These are phyloP conservation scores for Plantago elongata DNA, from an alignment of 257 asterid species.

Conservation along the genomic window DNA sequence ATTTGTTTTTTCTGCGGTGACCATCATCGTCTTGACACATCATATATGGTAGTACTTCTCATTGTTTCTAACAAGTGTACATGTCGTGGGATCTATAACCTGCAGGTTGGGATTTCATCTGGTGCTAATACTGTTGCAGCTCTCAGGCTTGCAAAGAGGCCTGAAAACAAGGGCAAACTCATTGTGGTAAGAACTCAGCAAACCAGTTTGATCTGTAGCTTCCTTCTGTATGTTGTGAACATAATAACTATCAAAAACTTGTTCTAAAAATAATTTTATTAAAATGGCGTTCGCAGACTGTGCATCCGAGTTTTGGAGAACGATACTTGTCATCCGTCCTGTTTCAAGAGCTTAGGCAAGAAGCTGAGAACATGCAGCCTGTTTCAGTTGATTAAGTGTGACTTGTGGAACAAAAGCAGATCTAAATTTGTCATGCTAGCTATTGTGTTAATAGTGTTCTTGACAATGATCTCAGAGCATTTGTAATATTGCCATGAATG, in stretches of 20 bases:
- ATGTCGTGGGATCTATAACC: neutral
- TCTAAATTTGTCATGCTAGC: neutral
- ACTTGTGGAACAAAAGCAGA: neutral
- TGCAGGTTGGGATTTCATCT: slow-evolving; percentile 91
- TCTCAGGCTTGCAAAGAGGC: slow-evolving; percentile 65
- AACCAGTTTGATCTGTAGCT: neutral
- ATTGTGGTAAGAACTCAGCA: slow-evolving; percentile 58
- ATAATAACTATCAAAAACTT: neutral
- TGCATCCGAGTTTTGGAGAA: slow-evolving; percentile 94
- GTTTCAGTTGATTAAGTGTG: slow-evolving; percentile 69
- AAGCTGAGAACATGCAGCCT: slow-evolving; percentile 87
- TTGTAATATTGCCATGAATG: no score
- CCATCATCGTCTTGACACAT: no score
- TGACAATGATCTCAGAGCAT: no score
- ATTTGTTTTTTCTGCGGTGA: neutral
- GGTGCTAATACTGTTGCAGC: slow-evolving; percentile 98
- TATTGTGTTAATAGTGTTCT: no score
- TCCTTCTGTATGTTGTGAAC: neutral
- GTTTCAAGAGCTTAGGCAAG: slow-evolving; percentile 78
- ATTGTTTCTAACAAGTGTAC: neutral
- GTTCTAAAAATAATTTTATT: neutral
- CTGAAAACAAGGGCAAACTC: slow-evolving; percentile 94
- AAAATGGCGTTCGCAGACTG: slow-evolving; percentile 43
- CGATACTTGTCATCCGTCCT: slow-evolving; percentile 82
- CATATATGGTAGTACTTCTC: neutral